Evolutionary conservation across 352 stramenopile genomes (phyloP).

Genomic region (Phytophthora boehmeriae): DNA sequence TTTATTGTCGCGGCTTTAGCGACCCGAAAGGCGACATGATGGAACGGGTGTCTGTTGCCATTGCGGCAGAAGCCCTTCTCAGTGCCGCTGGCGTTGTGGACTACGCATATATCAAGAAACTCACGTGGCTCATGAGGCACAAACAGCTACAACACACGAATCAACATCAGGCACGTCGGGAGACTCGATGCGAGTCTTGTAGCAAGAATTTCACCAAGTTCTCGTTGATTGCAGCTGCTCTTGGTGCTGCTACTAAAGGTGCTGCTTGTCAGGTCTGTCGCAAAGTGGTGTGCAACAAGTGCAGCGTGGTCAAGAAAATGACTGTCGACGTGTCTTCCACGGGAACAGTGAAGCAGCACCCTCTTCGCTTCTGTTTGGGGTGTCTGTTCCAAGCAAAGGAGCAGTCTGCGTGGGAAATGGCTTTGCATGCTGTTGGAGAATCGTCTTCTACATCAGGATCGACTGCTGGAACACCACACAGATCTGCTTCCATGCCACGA

Average conservation of each 20-base stretch:
- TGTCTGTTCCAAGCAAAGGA: constrained; percentile 59
- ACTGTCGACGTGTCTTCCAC: constrained; percentile 51
- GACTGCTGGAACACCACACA: constrained; percentile 8
- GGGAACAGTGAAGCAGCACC: constrained; percentile 33
- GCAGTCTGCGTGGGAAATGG: constrained; percentile 49
- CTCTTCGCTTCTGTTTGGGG: constrained; percentile 53
- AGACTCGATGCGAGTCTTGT: constrained; percentile 35
- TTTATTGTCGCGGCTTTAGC: constrained; percentile 61
- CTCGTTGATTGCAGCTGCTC: constrained; percentile 10
- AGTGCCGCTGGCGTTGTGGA: constrained; percentile 44
- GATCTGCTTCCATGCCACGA: neutral
- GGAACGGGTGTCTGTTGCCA: constrained; percentile 41
- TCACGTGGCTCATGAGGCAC: constrained; percentile 57
- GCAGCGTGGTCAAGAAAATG: constrained; percentile 61
- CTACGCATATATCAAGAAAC: constrained; percentile 65
- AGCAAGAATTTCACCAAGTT: constrained; percentile 30
- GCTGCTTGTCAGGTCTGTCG: constrained; percentile 54
- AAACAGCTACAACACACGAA: constrained; percentile 9
- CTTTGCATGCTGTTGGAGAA: constrained; percentile 10
- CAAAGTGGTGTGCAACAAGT: constrained; percentile 50
- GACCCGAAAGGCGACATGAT: constrained; percentile 54
- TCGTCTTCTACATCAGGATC: constrained; percentile 15
- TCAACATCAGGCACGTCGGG: neutral
- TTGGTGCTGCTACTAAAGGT: constrained; percentile 13
- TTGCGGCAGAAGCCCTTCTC: constrained; percentile 52